phyloP scores from a whole-genome alignment of 2,329 filamentous ascomycete genomes.

The Penicillium sp. region DNA sequence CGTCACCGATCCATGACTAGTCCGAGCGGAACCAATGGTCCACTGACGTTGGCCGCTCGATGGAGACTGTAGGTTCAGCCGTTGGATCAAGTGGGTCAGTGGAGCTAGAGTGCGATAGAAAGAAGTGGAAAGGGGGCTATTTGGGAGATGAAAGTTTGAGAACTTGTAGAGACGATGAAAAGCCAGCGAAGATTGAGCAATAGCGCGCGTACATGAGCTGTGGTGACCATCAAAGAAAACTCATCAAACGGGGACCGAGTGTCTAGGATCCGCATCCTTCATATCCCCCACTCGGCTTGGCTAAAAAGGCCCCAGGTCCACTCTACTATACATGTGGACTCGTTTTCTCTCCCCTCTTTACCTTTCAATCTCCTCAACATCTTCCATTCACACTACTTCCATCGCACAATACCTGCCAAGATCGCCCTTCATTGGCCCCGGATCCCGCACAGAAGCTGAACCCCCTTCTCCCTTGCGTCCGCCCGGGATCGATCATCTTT shows the following conservation, averaged over 20 bases:
- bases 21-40: conserved; percentile 21
- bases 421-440: conserved; percentile 17
- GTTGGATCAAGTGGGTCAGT: conserved; percentile 26
- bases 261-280: neutral
- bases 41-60: conserved; percentile 14
- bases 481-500: conserved; percentile 4
- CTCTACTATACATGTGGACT: neutral
- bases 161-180: neutral
- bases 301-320: neutral
- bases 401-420: conserved; percentile 20
- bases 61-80: conserved; percentile 22
- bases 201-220: no score
- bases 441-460: conserved; percentile 18
- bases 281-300: conserved; percentile 1
- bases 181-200: no score
- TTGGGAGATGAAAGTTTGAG: neutral
- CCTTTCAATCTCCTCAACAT: neutral
- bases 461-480: conserved; percentile 33
- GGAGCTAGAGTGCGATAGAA: conserved; percentile 7
- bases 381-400: no score
- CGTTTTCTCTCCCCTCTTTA: conserved; percentile 3
- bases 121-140: neutral
- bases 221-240: no score
- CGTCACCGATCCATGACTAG: conserved; percentile 28
- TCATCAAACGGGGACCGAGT: neutral